phyloP scores from a whole-genome alignment of 78 protist genomes.

The Dictyostelium firmibasis region DNA sequence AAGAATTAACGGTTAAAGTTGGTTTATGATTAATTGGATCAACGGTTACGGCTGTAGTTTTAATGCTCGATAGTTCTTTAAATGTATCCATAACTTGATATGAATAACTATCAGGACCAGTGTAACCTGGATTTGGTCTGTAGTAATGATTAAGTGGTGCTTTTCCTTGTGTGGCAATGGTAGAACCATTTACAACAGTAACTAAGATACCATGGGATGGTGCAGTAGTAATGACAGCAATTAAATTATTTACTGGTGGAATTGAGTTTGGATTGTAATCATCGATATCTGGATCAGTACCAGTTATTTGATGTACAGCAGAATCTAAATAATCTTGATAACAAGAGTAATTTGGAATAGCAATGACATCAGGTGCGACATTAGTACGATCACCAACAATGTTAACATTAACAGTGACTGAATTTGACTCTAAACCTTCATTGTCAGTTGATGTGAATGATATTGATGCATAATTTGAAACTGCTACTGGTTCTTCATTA shows the following conservation, averaged over 20 bases:
- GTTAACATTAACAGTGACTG: neutral
- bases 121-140: slow-evolving; percentile 27
- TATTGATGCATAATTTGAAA: neutral
- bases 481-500: neutral
- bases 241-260: neutral
- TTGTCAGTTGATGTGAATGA: neutral
- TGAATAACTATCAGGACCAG: neutral
- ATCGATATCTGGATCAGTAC: neutral
- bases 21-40: slow-evolving; percentile 17
- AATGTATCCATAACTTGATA: neutral
- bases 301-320: neutral
- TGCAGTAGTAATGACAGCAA: neutral
- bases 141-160: neutral
- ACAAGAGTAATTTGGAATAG: neutral
- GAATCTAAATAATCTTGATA: neutral
- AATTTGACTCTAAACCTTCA: neutral
- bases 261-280: neutral
- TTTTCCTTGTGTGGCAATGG: neutral
- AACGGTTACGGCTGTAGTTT: neutral
- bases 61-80: neutral
- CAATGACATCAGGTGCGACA: neutral
- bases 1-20: neutral
- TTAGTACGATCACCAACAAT: slow-evolving; percentile 37
- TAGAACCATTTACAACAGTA: neutral
- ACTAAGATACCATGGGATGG: neutral